Evolutionary conservation across 768 basidiomycete genomes (phyloP), one percentile per base, ranked within the genome.

Genomic region (Tremella fuciformis): DNA sequence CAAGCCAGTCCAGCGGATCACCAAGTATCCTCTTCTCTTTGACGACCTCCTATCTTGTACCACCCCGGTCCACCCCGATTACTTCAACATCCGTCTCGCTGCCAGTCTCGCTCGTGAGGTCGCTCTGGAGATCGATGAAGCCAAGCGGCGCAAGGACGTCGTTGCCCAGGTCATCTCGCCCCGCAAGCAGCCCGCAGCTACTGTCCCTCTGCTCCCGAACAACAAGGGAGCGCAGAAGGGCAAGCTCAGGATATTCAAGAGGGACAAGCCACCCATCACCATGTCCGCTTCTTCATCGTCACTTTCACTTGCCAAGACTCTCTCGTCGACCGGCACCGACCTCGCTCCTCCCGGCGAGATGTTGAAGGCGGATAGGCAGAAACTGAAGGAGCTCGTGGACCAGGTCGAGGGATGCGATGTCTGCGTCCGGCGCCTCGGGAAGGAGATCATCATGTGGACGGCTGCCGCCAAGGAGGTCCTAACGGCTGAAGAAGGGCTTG

Each of bases 61-160:
- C 1, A 71, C 71, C 0, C 69, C 77, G 0, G 69, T 69, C 9
- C 77, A 78, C 59, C 76, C 77, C 3, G 77, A 78, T 47, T 74
- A 77, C 60, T 71, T 71, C 57, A 60, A 63, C 29, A 69, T 78
- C 59, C 55, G 69, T 50, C 57, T 70, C 85, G 60, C 83, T 77
- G 48, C 80, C 78, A 46, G 77, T 79, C 60, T 64, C 24, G 64
- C 75, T 18, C 44, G 64, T 15, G 39, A 64, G 1, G 78, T 90
- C 34, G 72, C 81, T 3, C 82, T 84, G 50, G 84, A 85, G 57
- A 81, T 88, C 47, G 77, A 79, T n/a, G 87, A 88, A 66, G 84
- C 91, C 22, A 84, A 83, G 61, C 80, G 82, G 53, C 82, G 91
- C 55, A 92, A 91, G 59, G 88, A 91, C 59, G 87, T 74, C 1